Percentiles rank a stretch among this genome's conserved stretches.
These are phyloP conservation scores for Phytophthora hibernalis DNA, from an alignment of 352 stramenopile species.

Conservation along the genomic window DNA sequence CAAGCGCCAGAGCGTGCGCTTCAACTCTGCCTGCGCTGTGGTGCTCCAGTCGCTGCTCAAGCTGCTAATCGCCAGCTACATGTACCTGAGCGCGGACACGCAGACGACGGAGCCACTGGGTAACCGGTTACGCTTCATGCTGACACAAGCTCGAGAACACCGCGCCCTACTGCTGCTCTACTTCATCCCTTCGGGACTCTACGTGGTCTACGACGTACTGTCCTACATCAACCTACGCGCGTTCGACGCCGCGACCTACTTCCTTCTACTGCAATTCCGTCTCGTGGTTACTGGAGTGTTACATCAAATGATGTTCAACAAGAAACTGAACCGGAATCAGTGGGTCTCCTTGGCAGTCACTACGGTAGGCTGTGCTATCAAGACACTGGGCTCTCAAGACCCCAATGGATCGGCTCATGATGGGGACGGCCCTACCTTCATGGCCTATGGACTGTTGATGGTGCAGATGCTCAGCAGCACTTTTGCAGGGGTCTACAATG, in stretches of 20 bases:
- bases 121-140: slow-evolving; percentile 41
- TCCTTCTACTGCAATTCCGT: slow-evolving; percentile 80
- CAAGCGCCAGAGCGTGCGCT: slow-evolving; percentile 69
- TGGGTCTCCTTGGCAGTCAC: slow-evolving; percentile 78
- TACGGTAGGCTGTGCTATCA: slow-evolving; percentile 79
- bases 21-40: slow-evolving; percentile 80
- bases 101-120: slow-evolving; percentile 30
- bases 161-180: slow-evolving; percentile 66
- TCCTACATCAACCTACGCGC: slow-evolving; percentile 83
- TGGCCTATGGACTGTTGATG: slow-evolving; percentile 69
- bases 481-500: slow-evolving; percentile 87
- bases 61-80: slow-evolving; percentile 67
- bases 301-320: slow-evolving; percentile 82
- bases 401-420: slow-evolving; percentile 23
- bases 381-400: slow-evolving; percentile 60
- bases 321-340: slow-evolving; percentile 77
- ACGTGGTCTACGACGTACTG: slow-evolving; percentile 85
- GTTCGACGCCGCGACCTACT: slow-evolving; percentile 84
- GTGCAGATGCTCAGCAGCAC: slow-evolving; percentile 85
- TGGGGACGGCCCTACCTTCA: slow-evolving; percentile 30
- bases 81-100: slow-evolving; percentile 70
- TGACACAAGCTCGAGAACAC: slow-evolving; percentile 49
- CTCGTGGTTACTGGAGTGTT: slow-evolving; percentile 82
- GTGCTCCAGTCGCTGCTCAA: slow-evolving; percentile 83
- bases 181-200: slow-evolving; percentile 77